Conservation (phyloP, 1,139 yeast species). For the Yamadazyma spencermartinsiae region DNA sequence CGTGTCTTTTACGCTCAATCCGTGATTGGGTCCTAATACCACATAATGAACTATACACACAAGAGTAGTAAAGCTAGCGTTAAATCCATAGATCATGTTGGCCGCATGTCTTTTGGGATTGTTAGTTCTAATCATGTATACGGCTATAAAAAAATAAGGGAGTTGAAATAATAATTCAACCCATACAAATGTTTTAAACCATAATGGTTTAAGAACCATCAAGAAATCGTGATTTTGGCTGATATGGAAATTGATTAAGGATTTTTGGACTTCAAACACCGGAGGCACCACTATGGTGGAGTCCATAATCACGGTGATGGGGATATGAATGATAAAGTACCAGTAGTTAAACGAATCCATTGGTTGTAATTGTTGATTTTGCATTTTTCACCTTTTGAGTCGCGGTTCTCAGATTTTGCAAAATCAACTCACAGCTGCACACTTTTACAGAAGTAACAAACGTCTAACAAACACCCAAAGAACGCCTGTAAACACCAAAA, state of each 20-base stretch:
- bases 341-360: constrained; percentile 53
- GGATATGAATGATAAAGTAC: constrained; percentile 59
- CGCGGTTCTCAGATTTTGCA: too few species aligned
- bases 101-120: constrained; percentile 44
- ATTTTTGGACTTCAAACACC: constrained; percentile 48
- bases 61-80: constrained; percentile 72
- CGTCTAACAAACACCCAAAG: too few species aligned
- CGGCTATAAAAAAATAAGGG: constrained; percentile 62
- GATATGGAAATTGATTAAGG: constrained; percentile 59
- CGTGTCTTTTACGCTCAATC: constrained; percentile 36
- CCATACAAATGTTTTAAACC: constrained; percentile 72
- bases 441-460: too few species aligned
- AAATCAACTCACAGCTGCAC: too few species aligned
- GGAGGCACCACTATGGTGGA: constrained; percentile 70
- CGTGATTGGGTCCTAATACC: constrained; percentile 29
- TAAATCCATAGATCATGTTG: constrained; percentile 69
- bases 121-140: constrained; percentile 16
- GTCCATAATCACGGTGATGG: constrained; percentile 75
- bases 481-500: too few species aligned
- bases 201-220: constrained; percentile 52
- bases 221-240: constrained; percentile 68
- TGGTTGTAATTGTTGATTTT: not conserved
- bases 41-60: constrained; percentile 57
- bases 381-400: too few species aligned
- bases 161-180: constrained; percentile 73